Evolutionary conservation across 202 grass and related monocot genomes (phyloP), one percentile per base, ranked within the genome.

Genomic region (Zoysia matrella): DNA sequence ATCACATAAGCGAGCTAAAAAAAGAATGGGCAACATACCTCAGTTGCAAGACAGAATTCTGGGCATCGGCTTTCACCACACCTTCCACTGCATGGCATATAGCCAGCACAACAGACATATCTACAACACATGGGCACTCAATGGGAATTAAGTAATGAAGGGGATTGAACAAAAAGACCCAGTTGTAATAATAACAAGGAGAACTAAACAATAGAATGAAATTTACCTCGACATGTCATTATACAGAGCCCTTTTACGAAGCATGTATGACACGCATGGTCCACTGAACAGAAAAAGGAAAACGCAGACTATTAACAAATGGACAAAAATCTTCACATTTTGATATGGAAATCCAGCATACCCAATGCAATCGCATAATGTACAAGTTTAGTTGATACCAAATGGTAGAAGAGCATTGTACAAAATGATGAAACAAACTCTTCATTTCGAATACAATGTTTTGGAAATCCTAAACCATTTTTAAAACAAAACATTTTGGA

Each of bases 1-100:
- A 30, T 30, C 3, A 43, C 36, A 13, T 5, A 73, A 15, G 12
- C 4, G 13, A 15, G 53, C 53, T 41, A 51, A 22, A 75, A 52
- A 80, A 2, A 65, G 74, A 77, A 61, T 82, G 16, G 42, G 61
- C 47, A 40, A 10, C 36, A 11, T 85, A 91, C 92, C 92, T 94
- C 22, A 30, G 22, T 30, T 30, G 22, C 22, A 30, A 30, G 22
- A 30, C 22, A 30, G 22, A 30, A 30, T 47, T 94, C 89, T 60
- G 92, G 92, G 71, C 92, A 94, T 77, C 72, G 61, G 30, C 92
- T 94, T 85, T 94, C 92, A 57, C 92, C 92, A 74, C 92, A 94
- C 67, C 6, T 91, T 48, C 92, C 92, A 89, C 92, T 94, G 61
- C 92, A 94, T 16, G 89, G 89, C 62, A 94, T 86, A 69, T 94